Conservation (phyloP, 768 basidiomycete genomes). For the Podaxis sp. region DNA sequence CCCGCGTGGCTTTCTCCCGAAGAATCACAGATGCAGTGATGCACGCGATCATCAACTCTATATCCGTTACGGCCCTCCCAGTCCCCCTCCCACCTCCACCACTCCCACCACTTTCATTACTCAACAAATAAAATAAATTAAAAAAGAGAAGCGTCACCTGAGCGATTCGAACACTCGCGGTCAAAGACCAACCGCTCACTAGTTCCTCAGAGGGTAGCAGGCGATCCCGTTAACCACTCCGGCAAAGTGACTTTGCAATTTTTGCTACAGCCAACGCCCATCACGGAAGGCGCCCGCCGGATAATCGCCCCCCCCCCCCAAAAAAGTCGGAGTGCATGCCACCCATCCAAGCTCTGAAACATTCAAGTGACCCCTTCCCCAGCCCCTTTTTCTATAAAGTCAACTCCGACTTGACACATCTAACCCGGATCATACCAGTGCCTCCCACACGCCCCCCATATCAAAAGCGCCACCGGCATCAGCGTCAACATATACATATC, state of each 20-base stretch:
- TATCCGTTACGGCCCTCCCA: no score
- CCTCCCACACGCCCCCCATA: not conserved
- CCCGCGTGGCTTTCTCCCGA: slow-evolving; percentile 33
- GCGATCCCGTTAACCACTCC: slow-evolving; percentile 83
- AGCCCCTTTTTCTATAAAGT: no score
- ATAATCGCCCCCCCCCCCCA: not conserved
- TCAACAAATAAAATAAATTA: not conserved
- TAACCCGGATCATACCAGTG: not conserved
- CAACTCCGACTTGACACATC: no score
- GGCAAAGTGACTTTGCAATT: slow-evolving; percentile 69
- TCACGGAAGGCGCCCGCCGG: not conserved
- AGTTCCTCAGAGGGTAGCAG: slow-evolving; percentile 11
- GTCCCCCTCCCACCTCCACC: no score
- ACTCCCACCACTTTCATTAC: not conserved
- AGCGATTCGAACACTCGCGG: slow-evolving; percentile 31
- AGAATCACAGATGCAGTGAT: not conserved
- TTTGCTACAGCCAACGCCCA: not conserved
- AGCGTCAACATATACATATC: not conserved
- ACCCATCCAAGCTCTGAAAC: no score
- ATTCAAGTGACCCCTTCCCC: no score
- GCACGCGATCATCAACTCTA: no score
- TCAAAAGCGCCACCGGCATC: not conserved
- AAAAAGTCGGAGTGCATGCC: not conserved
- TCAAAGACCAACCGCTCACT: slow-evolving; percentile 23
- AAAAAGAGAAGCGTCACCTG: slow-evolving; percentile 25